Evolutionary conservation across 257 asterid genomes (phyloP).

Genomic region (Nyctanthes arbortristis): DNA sequence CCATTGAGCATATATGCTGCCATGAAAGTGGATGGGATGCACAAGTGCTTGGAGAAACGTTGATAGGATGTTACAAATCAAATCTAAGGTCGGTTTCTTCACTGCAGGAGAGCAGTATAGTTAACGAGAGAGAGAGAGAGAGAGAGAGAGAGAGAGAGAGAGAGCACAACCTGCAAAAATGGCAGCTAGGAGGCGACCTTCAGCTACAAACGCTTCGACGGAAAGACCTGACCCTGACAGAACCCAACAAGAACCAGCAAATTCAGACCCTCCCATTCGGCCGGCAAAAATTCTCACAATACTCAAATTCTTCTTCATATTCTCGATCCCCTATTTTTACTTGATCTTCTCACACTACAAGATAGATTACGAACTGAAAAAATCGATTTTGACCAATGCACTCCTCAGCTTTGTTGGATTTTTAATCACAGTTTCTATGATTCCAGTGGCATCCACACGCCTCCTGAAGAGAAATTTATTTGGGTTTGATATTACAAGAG

Average conservation of each 20-base stretch:
- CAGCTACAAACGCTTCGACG: constrained; percentile 28
- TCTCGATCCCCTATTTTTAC: constrained; percentile 66
- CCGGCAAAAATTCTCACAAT: constrained; percentile 59
- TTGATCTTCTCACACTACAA: constrained; percentile 53
- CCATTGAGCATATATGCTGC: too few relatives aligned
- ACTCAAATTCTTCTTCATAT: constrained; percentile 40
- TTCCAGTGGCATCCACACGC: constrained; percentile 82
- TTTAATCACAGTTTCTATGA: constrained; percentile 51
- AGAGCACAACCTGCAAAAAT: constrained; percentile 30
- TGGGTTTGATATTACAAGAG: constrained; percentile 87
- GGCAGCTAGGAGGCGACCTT: constrained; percentile 63
- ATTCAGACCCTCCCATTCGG: constrained; percentile 52
- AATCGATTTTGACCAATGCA: constrained; percentile 63
- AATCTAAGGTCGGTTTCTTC: too few relatives aligned
- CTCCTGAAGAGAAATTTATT: constrained; percentile 74
- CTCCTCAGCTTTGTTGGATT: constrained; percentile 65
- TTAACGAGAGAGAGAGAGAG: too few relatives aligned
- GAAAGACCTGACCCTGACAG: constrained; percentile 33
- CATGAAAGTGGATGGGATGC: too few relatives aligned
- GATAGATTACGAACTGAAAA: constrained; percentile 60
- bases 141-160: too few relatives aligned
- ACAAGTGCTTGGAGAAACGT: too few relatives aligned
- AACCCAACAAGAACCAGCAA: constrained; percentile 24
- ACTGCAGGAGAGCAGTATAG: too few relatives aligned
- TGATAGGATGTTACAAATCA: too few relatives aligned